phyloP scores from a whole-genome alignment of 495 filamentous ascomycete genomes.

The Aspergillus heteromorphus region DNA sequence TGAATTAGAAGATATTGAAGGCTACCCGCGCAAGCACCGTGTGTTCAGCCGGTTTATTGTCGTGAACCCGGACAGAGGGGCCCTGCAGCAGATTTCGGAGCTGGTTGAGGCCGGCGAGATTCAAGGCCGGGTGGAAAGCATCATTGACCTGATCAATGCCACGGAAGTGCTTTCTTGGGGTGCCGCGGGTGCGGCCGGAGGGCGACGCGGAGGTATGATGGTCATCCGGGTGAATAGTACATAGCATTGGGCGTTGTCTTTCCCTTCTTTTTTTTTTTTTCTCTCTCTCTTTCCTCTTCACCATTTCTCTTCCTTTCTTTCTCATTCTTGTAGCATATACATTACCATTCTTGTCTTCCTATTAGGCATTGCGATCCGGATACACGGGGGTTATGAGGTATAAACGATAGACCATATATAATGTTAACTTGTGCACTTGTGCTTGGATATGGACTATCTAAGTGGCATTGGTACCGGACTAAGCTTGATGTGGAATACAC shows the following conservation, averaged over 20 bases:
- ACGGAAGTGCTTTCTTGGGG: slow-evolving; percentile 25
- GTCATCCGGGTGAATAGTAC: slow-evolving; percentile 30
- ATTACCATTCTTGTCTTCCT: no score
- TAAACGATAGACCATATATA: no score
- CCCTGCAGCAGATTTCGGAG: slow-evolving; percentile 25
- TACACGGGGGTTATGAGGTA: background rate
- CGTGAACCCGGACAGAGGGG: slow-evolving; percentile 31
- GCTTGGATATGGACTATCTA: no score
- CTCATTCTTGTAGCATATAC: background rate
- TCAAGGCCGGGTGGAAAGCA: slow-evolving; percentile 26
- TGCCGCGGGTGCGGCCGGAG: slow-evolving; percentile 23
- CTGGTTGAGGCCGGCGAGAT: slow-evolving; percentile 30
- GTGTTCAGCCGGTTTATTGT: slow-evolving; percentile 33
- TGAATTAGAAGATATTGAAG: no score
- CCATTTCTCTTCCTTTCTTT: background rate
- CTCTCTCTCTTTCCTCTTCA: background rate
- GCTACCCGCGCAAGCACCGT: slow-evolving; percentile 17
- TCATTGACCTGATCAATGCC: slow-evolving; percentile 29
- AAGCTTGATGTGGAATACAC: no score
- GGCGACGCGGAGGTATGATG: slow-evolving; percentile 27
- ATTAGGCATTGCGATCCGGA: background rate
- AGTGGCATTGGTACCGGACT: no score
- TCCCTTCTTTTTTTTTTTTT: background rate
- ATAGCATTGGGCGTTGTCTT: slow-evolving; percentile 1
- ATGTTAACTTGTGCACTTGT: no score